These are phyloP conservation scores for Hippophae tibetana DNA, from an alignment of 306 rosid species.

Conservation along the genomic window DNA sequence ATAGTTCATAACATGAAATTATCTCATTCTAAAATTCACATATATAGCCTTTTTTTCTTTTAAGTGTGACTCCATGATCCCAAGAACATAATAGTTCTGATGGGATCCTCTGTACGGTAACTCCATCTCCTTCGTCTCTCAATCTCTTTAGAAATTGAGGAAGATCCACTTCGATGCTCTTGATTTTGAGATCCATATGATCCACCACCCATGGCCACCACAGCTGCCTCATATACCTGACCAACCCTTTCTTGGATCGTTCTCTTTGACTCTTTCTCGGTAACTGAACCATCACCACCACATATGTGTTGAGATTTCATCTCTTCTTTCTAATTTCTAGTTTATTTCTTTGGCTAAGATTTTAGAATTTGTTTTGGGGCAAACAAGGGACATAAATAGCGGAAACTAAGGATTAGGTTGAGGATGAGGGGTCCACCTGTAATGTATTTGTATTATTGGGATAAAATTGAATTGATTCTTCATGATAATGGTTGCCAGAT, in stretches of 20 bases:
- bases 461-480: not conserved
- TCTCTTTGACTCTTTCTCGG: conserved; percentile 15
- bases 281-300: conserved; percentile 15
- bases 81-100: conserved; percentile 41
- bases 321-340: not conserved
- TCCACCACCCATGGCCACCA: conserved; percentile 10
- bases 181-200: not conserved
- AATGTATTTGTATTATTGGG: not conserved
- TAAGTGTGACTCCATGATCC: conserved; percentile 46
- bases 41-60: too few species aligned
- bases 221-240: conserved; percentile 19
- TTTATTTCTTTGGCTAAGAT: conserved; percentile 6
- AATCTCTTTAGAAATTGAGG: conserved; percentile 14
- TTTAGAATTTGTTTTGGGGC: conserved; percentile 6
- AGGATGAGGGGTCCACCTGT: conserved; percentile 1
- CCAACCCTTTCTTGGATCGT: conserved; percentile 21
- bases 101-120: conserved; percentile 35
- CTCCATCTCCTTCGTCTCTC: conserved; percentile 28
- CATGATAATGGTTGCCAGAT: conserved; percentile 16
- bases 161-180: conserved; percentile 2
- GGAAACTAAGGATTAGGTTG: not conserved
- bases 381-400: conserved; percentile 13
- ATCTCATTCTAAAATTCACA: not conserved
- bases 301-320: conserved; percentile 23
- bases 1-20: too few species aligned